These are phyloP conservation scores for Lizanozyma gosingica DNA, from an alignment of 1,139 yeast species.

Conservation along the genomic window DNA sequence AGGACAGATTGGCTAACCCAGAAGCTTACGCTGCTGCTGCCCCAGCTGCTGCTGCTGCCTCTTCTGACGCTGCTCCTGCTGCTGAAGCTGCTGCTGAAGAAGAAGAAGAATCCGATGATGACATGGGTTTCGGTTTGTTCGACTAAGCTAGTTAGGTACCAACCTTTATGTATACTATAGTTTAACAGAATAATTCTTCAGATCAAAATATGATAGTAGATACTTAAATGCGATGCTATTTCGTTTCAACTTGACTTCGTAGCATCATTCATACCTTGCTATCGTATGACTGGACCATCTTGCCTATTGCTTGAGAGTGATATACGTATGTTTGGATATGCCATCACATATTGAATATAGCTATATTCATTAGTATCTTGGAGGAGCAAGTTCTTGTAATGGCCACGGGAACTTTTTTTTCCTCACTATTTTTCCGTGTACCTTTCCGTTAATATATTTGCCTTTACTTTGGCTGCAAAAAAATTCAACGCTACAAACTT, in stretches of 20 bases:
- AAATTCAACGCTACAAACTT: not conserved
- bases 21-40: constrained; percentile 98
- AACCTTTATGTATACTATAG: constrained; percentile 3
- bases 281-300: too few species aligned
- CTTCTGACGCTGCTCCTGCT: constrained; percentile 61
- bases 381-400: not conserved
- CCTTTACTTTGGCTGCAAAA: not conserved
- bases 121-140: constrained; percentile 98
- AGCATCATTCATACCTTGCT: too few species aligned
- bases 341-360: too few species aligned
- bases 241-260: too few species aligned
- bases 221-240: too few species aligned
- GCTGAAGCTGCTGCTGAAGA: constrained; percentile 59
- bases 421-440: too few species aligned
- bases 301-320: too few species aligned
- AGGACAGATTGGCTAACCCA: constrained; percentile 83
- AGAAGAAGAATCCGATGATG: constrained; percentile 68
- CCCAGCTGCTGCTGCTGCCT: constrained; percentile 91
- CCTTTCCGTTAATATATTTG: too few species aligned
- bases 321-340: too few species aligned
- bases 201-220: too few species aligned
- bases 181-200: not conserved
- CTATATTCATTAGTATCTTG: too few species aligned
- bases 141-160: constrained; percentile 55
- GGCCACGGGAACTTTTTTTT: not conserved